These are phyloP conservation scores for Candida ovalis DNA, from an alignment of 805 yeast genomes.

Conservation along the genomic window DNA sequence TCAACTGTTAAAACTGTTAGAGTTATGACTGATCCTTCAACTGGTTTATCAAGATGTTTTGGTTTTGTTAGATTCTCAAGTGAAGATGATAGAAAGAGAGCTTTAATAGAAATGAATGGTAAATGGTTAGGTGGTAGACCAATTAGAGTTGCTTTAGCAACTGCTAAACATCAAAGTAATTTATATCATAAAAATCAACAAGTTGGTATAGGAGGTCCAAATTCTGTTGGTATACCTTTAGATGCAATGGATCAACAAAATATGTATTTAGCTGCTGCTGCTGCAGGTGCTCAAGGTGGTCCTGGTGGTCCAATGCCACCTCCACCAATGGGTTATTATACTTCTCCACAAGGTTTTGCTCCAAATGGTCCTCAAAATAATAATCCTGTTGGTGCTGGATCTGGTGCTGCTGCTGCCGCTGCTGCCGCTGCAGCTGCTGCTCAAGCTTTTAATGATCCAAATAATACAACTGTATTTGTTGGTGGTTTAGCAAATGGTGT, in stretches of 20 bases:
- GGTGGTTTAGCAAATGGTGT: constrained; percentile 66
- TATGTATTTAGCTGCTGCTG: constrained; percentile 21
- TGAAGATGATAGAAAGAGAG: constrained; percentile 64
- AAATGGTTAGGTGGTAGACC: constrained; percentile 78
- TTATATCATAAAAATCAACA: constrained; percentile 15
- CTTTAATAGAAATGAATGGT: constrained; percentile 73
- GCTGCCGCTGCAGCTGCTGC: constrained; percentile 15
- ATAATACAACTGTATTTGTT: constrained; percentile 72
- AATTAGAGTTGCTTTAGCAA: constrained; percentile 72
- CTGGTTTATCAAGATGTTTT: constrained; percentile 74
- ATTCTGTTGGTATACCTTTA: constrained; percentile 16
- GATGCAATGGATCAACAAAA: constrained; percentile 22
- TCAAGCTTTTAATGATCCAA: constrained; percentile 45
- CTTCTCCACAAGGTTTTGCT: constrained; percentile 17
- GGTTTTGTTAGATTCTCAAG: constrained; percentile 76
- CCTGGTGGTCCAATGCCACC: constrained; percentile 16
- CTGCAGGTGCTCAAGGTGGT: constrained; percentile 10
- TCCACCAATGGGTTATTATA: constrained; percentile 25
- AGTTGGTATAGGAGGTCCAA: constrained; percentile 10
- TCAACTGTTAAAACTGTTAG: constrained; percentile 71
- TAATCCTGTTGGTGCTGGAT: constrained; percentile 6
- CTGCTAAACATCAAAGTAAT: constrained; percentile 52
- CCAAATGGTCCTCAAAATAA: constrained; percentile 11
- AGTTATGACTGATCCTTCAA: constrained; percentile 81
- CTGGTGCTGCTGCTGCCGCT: constrained; percentile 5